Base-by-base conservation (phyloP, 495 filamentous ascomycete genomes). In the Podospora fimiseda region DNA sequence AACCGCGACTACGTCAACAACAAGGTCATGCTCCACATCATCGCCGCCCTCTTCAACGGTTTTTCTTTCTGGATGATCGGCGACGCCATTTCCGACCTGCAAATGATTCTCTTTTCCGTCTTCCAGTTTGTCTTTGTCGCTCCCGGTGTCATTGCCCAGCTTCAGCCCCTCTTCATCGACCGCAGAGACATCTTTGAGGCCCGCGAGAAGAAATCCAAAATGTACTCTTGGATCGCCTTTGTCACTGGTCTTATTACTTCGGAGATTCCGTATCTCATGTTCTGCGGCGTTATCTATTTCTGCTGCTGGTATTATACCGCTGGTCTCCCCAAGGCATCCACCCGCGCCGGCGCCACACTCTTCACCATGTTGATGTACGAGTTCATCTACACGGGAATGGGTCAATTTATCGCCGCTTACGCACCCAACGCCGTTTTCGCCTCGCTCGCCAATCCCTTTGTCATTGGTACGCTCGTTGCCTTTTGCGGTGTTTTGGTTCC, bases 51-150 rank as follows among this genome's bases (percentile, higher is more conserved):
- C 1, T 89, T 89, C 72, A 88, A 87, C 55, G 86, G 86, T 20
- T 89, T 92, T 64, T 84, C 83, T 0, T 90, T 92, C 67, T 88
- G 80, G 75, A 76, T 83, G 42, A 76, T 85, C 9, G 71, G 80
- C 14, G 78, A 77, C 51, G 77, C 75, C 24, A 64, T 80, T 9
- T 81, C 85, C 59, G 88, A 86, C 20, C 75, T 89, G 43, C 86
- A 89, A 61, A 85, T 87, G 58, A 78, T 83, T 55, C 77, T 90
- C 62, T 88, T 89, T 67, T 73, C 76, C 54, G 75, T 90, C 45
- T 90, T 91, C 66, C 79, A 88, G 76, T 70, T 87, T 9, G 63
- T 73, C 50, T 70, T 71, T 14, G 73, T 78, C 45, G 61, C 69
- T 1, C 73, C 75, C 9, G 72, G 73, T 9, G 58, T 77, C 11